phyloP scores from a whole-genome alignment of 2,329 filamentous ascomycete genomes.

The Stagonosporopsis cucurbitacearum region DNA sequence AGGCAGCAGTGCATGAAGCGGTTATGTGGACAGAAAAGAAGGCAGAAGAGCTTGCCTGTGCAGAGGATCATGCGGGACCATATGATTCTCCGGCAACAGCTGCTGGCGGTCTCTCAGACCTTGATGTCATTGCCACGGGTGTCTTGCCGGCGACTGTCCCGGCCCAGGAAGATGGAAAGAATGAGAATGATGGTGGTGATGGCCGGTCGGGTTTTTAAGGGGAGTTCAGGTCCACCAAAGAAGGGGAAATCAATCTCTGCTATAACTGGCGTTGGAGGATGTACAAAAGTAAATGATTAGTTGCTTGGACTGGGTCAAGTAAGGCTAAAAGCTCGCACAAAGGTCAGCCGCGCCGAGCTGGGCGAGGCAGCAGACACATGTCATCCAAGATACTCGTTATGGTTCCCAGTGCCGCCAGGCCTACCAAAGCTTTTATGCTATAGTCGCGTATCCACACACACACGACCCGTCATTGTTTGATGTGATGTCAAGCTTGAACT shows the following conservation, averaged over 20 bases:
- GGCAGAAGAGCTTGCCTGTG: slow-evolving; percentile 26
- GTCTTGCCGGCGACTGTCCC: slow-evolving; percentile 35
- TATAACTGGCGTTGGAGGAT: neutral
- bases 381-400: too few relatives aligned
- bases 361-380: too few relatives aligned
- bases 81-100: slow-evolving; percentile 43
- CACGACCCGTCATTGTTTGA: neutral
- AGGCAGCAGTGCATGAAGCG: slow-evolving; percentile 27
- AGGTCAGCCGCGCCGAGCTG: too few relatives aligned
- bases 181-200: neutral
- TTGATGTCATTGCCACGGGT: slow-evolving; percentile 43
- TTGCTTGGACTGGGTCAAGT: too few relatives aligned
- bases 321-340: too few relatives aligned
- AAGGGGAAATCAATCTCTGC: neutral
- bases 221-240: neutral
- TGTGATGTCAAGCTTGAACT: neutral
- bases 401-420: too few relatives aligned
- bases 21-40: slow-evolving; percentile 40
- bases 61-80: slow-evolving; percentile 37
- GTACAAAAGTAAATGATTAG: neutral
- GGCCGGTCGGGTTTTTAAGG: neutral
- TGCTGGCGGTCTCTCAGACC: slow-evolving; percentile 34
- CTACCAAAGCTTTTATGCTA: too few relatives aligned
- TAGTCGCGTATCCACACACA: too few relatives aligned
- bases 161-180: slow-evolving; percentile 22